These are phyloP conservation scores for Penicillium vulpinum DNA, from an alignment of 2,329 filamentous ascomycete genomes.

Conservation along the genomic window DNA sequence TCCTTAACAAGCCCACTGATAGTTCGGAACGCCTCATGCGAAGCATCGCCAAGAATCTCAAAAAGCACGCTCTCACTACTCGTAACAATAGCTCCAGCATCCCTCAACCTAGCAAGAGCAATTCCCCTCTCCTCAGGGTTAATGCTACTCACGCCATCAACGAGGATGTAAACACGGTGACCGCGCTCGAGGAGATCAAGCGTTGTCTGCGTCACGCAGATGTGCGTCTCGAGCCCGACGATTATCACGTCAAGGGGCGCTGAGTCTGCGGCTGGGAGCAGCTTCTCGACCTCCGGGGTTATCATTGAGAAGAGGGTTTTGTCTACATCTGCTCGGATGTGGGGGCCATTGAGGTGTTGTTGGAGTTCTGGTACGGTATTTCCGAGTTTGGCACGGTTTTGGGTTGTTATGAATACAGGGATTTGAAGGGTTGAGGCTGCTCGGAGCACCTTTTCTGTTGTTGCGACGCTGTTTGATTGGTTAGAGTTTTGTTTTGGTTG, in stretches of 20 bases:
- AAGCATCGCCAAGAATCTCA: constrained; percentile 83
- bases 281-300: constrained; percentile 63
- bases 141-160: constrained; percentile 86
- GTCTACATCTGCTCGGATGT: constrained; percentile 64
- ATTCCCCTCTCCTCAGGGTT: constrained; percentile 78
- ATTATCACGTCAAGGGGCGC: constrained; percentile 65
- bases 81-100: constrained; percentile 75
- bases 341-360: constrained; percentile 45
- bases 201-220: constrained; percentile 91
- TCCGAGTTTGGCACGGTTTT: constrained; percentile 76
- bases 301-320: constrained; percentile 92
- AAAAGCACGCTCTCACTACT: constrained; percentile 89
- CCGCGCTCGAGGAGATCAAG: constrained; percentile 74
- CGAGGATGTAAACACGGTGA: constrained; percentile 80
- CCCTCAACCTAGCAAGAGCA: constrained; percentile 72
- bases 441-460: constrained; percentile 67
- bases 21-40: constrained; percentile 66
- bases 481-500: background rate
- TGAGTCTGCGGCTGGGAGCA: constrained; percentile 35
- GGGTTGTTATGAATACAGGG: constrained; percentile 83
- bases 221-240: constrained; percentile 89
- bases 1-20: constrained; percentile 79
- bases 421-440: constrained; percentile 57
- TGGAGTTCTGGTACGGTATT: constrained; percentile 74
- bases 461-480: constrained; percentile 56